These are phyloP conservation scores for Fusarium ambrosium DNA, from an alignment of 2,329 filamentous ascomycete species.

Conservation along the genomic window DNA sequence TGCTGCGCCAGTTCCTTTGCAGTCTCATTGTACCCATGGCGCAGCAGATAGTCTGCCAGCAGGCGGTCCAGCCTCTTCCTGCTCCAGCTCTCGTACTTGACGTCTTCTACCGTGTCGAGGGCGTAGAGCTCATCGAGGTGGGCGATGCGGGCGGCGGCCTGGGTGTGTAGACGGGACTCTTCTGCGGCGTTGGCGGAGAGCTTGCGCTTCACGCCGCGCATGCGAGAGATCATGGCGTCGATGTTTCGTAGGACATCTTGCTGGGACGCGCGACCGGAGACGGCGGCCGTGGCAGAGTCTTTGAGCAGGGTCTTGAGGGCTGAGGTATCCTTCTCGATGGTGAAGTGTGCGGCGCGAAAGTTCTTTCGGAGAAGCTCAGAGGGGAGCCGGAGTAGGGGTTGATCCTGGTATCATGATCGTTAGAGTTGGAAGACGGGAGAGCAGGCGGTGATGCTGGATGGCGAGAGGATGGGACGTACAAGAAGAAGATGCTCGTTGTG, in stretches of 20 bases:
- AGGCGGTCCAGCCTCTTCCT: conserved; percentile 84
- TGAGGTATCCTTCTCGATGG: conserved; percentile 78
- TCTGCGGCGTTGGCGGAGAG: conserved; percentile 82
- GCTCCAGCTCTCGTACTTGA: conserved; percentile 94
- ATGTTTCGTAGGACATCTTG: conserved; percentile 83
- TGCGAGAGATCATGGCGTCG: conserved; percentile 86
- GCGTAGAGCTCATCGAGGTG: conserved; percentile 86
- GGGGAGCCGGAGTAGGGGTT: conserved; percentile 92
- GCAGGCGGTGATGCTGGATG: conserved; percentile 19
- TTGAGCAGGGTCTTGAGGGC: conserved; percentile 72
- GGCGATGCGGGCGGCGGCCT: conserved; percentile 80
- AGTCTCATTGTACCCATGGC: conserved; percentile 84
- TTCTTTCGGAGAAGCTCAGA: conserved; percentile 94
- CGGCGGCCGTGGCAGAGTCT: conserved; percentile 75
- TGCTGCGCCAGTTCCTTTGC: conserved; percentile 81
- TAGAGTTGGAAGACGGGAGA: conserved; percentile 1
- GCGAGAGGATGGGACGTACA: conserved; percentile 57
- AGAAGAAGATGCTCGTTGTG: conserved; percentile 82
- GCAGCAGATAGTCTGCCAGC: conserved; percentile 91
- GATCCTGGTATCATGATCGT: conserved; percentile 73
- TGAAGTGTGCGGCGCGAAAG: conserved; percentile 86
- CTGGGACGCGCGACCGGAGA: conserved; percentile 72
- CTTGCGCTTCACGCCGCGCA: conserved; percentile 91
- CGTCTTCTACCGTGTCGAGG: conserved; percentile 86
- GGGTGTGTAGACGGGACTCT: conserved; percentile 80